Evolutionary conservation across 345 rosid genomes (phyloP).

Genomic region (Gossypium mustelinum): DNA sequence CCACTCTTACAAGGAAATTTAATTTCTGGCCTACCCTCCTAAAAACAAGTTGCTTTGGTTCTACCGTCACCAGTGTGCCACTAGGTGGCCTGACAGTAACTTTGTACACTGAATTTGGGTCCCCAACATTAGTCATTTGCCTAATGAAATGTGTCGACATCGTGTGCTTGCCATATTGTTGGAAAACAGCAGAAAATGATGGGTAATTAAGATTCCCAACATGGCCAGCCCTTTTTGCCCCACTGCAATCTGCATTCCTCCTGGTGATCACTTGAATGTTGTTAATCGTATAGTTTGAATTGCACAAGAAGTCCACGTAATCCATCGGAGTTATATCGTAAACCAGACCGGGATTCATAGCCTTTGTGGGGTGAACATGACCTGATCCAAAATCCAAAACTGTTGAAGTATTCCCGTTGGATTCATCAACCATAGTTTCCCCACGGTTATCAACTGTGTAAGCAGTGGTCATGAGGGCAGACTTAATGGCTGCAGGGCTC

Average conservation of each 20-base stretch:
- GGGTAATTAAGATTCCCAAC: constrained; percentile 82
- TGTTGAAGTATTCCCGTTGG: constrained; percentile 63
- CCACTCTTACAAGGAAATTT: constrained; percentile 59
- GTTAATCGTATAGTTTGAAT: constrained; percentile 56
- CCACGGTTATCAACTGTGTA: constrained; percentile 59
- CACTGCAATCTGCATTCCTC: constrained; percentile 56
- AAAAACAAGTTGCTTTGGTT: constrained; percentile 58
- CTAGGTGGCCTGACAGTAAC: constrained; percentile 52
- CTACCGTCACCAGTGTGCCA: constrained; percentile 53
- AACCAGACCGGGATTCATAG: constrained; percentile 79
- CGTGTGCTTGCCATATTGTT: constrained; percentile 57
- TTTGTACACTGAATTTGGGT: constrained; percentile 44
- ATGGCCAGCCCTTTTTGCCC: constrained; percentile 66
- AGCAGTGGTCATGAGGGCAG: constrained; percentile 90
- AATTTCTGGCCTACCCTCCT: constrained; percentile 63
- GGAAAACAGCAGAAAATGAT: constrained; percentile 58
- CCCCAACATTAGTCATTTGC: constrained; percentile 80
- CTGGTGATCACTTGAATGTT: constrained; percentile 66
- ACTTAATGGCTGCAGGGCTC: constrained; percentile 84
- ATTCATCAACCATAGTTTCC: constrained; percentile 69
- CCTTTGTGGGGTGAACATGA: constrained; percentile 84
- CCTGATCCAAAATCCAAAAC: constrained; percentile 79
- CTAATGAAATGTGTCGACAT: constrained; percentile 73
- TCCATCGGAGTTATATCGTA: constrained; percentile 63
- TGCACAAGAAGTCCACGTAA: constrained; percentile 76